These are phyloP conservation scores for Primulina eburnea DNA, from an alignment of 257 asterid genomes.

Conservation along the genomic window DNA sequence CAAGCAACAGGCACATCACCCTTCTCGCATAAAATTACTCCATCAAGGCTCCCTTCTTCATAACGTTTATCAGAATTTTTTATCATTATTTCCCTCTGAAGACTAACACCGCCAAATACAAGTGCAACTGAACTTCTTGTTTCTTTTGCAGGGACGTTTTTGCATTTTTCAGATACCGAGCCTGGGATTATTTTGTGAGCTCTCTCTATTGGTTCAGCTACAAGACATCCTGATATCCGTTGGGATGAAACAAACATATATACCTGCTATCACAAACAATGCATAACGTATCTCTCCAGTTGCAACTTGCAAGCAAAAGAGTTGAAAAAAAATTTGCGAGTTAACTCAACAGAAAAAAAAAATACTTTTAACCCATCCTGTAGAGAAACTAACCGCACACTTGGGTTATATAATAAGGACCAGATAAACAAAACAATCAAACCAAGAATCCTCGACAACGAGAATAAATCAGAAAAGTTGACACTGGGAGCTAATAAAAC, in stretches of 20 bases:
- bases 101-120: slow-evolving; percentile 67
- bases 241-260: slow-evolving; percentile 60
- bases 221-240: slow-evolving; percentile 65
- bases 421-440: neutral
- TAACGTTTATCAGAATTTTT: slow-evolving; percentile 29
- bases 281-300: neutral
- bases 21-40: slow-evolving; percentile 47
- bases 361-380: neutral
- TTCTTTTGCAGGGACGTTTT: slow-evolving; percentile 28
- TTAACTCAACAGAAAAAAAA: neutral
- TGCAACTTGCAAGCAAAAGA: neutral
- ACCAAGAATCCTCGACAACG: neutral
- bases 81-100: slow-evolving; percentile 59
- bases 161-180: slow-evolving; percentile 23
- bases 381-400: neutral
- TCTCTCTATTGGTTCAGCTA: slow-evolving; percentile 57
- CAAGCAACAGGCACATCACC: slow-evolving; percentile 61
- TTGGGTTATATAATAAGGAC: slow-evolving; percentile 2
- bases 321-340: neutral
- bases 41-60: slow-evolving; percentile 40
- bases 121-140: slow-evolving; percentile 38
- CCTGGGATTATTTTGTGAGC: slow-evolving; percentile 52
- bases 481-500: slow-evolving; percentile 4
- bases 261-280: slow-evolving; percentile 43
- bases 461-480: neutral